Percentiles rank a stretch among this genome's conserved stretches.
Conservation (phyloP, 257 asterid genomes). For the Solanum acaule region DNA sequence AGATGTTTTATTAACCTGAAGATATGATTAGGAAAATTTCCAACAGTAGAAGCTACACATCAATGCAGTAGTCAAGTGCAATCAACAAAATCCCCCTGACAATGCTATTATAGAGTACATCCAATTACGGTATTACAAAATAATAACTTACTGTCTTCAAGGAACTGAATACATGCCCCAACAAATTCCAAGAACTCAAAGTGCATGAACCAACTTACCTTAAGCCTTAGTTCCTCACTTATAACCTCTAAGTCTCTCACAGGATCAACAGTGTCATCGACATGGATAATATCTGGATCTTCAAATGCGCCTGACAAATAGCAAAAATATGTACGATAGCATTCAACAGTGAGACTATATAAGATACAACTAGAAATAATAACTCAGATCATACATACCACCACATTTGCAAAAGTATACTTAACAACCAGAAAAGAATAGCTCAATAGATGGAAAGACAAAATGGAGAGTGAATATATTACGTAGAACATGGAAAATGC, state of each 20-base stretch:
- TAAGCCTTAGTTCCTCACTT: slow-evolving; percentile 77
- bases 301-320: slow-evolving; percentile 76
- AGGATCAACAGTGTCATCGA: slow-evolving; percentile 92
- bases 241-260: slow-evolving; percentile 91
- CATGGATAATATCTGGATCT: slow-evolving; percentile 92
- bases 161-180: not conserved
- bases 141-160: not conserved
- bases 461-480: slow-evolving; percentile 15
- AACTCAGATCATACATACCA: not conserved
- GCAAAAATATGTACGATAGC: not conserved
- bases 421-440: not conserved
- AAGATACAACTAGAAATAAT: not conserved
- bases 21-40: not conserved
- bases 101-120: not conserved
- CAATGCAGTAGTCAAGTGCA: not conserved
- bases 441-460: not conserved
- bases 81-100: not conserved
- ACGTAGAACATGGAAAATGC: slow-evolving; percentile 97
- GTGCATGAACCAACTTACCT: slow-evolving; percentile 33
- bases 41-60: not conserved
- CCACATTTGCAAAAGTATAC: not conserved
- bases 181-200: not conserved
- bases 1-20: not conserved
- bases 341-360: not conserved
- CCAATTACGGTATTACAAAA: not conserved